Evolutionary conservation across 2,329 filamentous ascomycete genomes (phyloP).

Genomic region (Botrytis deweyae): DNA sequence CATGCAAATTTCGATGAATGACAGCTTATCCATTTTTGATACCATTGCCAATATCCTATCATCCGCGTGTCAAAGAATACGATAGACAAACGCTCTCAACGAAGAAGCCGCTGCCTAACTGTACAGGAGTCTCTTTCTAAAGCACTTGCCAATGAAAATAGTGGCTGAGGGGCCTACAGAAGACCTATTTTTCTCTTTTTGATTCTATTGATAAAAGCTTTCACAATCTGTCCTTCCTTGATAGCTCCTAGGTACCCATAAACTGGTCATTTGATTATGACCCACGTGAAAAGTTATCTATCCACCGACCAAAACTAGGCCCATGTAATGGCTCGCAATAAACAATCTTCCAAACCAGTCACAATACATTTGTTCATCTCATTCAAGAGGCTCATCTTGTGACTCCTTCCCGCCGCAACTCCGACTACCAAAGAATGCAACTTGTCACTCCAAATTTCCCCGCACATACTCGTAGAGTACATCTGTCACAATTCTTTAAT

Average conservation of each 20-base stretch:
- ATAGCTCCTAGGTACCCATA: not conserved
- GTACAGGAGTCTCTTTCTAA: not conserved
- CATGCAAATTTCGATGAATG: constrained; percentile 2
- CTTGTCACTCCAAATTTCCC: not conserved
- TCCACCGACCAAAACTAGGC: not conserved
- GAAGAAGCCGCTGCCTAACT: not conserved
- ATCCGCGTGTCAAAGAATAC: not conserved
- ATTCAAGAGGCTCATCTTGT: not conserved
- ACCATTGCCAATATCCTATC: not conserved
- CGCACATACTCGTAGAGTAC: not conserved
- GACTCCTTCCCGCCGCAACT: not conserved
- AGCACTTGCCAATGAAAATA: not conserved
- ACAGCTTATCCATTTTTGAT: not conserved
- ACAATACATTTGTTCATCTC: not conserved
- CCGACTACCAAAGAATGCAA: not conserved
- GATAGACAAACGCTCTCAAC: not conserved
- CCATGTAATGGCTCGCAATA: not conserved
- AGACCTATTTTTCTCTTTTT: not conserved
- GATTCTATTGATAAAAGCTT: not conserved
- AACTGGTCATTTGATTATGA: not conserved
- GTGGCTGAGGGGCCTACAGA: not conserved
- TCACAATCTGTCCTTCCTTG: not conserved
- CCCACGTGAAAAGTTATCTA: not conserved
- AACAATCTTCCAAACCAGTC: not conserved
- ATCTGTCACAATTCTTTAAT: not conserved